phyloP scores from a whole-genome alignment of 2,329 filamentous ascomycete genomes.

The Cercospora sp. region DNA sequence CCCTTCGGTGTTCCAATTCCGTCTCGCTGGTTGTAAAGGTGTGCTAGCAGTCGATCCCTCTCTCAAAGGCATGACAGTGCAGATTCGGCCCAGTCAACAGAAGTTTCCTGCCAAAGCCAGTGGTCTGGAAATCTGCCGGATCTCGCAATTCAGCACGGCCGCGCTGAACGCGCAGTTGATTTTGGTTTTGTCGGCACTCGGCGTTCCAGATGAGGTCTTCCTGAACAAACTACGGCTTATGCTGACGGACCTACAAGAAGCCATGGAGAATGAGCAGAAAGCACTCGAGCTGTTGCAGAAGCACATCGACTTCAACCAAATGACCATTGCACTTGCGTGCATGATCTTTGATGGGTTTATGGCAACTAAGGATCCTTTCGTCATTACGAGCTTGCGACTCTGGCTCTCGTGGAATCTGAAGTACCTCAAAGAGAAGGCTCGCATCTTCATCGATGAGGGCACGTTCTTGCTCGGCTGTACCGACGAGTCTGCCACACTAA shows the following conservation, averaged over 20 bases:
- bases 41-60: constrained; percentile 72
- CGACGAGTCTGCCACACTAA: constrained; percentile 76
- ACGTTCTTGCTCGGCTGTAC: constrained; percentile 86
- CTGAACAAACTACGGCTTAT: constrained; percentile 66
- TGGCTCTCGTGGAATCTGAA: constrained; percentile 92
- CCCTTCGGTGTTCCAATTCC: constrained; percentile 88
- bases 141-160: constrained; percentile 72
- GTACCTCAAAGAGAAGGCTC: constrained; percentile 86
- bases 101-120: constrained; percentile 76
- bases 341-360: constrained; percentile 83
- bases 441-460: constrained; percentile 76
- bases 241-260: constrained; percentile 65
- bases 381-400: constrained; percentile 72
- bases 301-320: constrained; percentile 83
- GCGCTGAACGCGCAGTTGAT: constrained; percentile 91
- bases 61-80: constrained; percentile 65
- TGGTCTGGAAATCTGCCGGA: constrained; percentile 80
- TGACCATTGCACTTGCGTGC: constrained; percentile 69
- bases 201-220: constrained; percentile 69
- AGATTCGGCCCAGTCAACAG: constrained; percentile 79
- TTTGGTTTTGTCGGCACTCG: constrained; percentile 74
- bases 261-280: constrained; percentile 64
- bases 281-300: constrained; percentile 69
- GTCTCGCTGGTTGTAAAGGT: constrained; percentile 89
- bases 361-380: constrained; percentile 71